A percentile compares a stretch with the other conserved stretches of the same genome.
phyloP scores from a whole-genome alignment of 1,139 yeast species.

The Candida sp. region DNA sequence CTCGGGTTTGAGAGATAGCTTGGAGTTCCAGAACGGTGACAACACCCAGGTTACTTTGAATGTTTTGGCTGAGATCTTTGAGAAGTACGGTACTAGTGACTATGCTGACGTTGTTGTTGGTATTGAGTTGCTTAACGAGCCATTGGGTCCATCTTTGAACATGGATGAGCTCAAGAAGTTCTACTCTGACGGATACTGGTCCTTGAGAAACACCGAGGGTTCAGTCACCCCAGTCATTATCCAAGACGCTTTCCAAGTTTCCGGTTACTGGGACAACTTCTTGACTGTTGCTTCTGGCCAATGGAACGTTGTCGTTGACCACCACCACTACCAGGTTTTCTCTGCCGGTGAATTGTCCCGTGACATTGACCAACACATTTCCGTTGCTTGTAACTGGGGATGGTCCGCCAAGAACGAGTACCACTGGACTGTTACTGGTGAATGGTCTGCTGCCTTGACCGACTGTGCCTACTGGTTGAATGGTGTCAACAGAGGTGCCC shows the following conservation, averaged over 20 bases:
- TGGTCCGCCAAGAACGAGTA: slow-evolving; percentile 49
- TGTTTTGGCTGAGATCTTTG: slow-evolving; percentile 47
- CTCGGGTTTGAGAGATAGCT: slow-evolving; percentile 79
- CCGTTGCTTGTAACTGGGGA: slow-evolving; percentile 69
- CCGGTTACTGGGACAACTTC: slow-evolving; percentile 64
- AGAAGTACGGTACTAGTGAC: slow-evolving; percentile 68
- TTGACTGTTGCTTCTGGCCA: slow-evolving; percentile 42
- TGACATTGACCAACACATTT: slow-evolving; percentile 63
- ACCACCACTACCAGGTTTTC: slow-evolving; percentile 93
- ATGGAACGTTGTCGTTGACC: slow-evolving; percentile 81
- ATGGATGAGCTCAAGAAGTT: slow-evolving; percentile 61
- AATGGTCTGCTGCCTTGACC: slow-evolving; percentile 67
- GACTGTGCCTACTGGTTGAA: slow-evolving; percentile 72
- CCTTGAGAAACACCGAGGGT: slow-evolving; percentile 47
- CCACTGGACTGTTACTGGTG: slow-evolving; percentile 74
- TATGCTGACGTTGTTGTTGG: slow-evolving; percentile 80
- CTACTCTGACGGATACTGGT: slow-evolving; percentile 58
- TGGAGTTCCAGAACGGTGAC: slow-evolving; percentile 58
- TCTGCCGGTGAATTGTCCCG: slow-evolving; percentile 61
- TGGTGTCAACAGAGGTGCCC: slow-evolving; percentile 61
- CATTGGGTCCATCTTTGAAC: slow-evolving; percentile 72
- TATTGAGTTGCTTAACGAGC: slow-evolving; percentile 88
- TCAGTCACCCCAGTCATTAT: slow-evolving; percentile 58
- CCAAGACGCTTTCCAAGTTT: slow-evolving; percentile 76
- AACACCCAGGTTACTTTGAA: slow-evolving; percentile 57